Conservation (phyloP, 2,329 filamentous ascomycete species). For the Colletotrichum neosansevieriae region DNA sequence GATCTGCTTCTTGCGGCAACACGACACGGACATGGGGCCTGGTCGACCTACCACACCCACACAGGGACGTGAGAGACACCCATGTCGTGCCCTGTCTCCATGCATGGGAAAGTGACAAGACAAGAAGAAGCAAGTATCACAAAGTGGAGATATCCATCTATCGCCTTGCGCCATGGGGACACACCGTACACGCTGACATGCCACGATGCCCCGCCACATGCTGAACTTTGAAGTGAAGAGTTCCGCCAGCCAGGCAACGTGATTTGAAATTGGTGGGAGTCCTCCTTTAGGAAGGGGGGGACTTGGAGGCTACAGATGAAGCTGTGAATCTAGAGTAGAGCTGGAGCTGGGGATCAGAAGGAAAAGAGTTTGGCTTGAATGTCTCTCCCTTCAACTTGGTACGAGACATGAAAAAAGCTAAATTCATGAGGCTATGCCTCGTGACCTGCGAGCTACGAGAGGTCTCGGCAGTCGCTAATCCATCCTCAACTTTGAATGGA, state of each 20-base stretch:
- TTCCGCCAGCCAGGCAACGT: not conserved
- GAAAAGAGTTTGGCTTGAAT: not conserved
- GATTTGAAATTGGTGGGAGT: not conserved
- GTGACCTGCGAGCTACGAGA: not conserved
- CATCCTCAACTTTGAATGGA: not conserved
- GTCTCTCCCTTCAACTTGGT: constrained; percentile 20
- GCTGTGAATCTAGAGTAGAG: not conserved
- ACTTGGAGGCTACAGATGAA: not conserved
- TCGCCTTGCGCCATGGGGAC: not conserved
- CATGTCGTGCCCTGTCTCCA: constrained; percentile 13
- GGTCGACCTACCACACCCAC: not conserved
- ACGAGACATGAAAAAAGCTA: constrained; percentile 8
- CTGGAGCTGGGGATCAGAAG: not conserved
- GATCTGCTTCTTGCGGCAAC: constrained; percentile 13
- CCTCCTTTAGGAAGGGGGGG: not conserved
- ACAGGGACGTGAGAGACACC: constrained; percentile 20
- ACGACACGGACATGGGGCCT: constrained; percentile 10
- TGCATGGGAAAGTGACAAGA: constrained; percentile 28
- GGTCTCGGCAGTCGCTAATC: constrained; percentile 24
- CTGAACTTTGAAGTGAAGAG: not conserved
- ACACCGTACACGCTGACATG: not conserved
- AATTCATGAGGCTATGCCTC: not conserved
- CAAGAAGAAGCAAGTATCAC: constrained; percentile 26
- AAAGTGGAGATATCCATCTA: not conserved
- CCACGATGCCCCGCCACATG: not conserved